Evolutionary conservation across 257 asterid species (phyloP), one percentile per base, ranked within the genome.

Genomic region (Craterostigma plantagineum): DNA sequence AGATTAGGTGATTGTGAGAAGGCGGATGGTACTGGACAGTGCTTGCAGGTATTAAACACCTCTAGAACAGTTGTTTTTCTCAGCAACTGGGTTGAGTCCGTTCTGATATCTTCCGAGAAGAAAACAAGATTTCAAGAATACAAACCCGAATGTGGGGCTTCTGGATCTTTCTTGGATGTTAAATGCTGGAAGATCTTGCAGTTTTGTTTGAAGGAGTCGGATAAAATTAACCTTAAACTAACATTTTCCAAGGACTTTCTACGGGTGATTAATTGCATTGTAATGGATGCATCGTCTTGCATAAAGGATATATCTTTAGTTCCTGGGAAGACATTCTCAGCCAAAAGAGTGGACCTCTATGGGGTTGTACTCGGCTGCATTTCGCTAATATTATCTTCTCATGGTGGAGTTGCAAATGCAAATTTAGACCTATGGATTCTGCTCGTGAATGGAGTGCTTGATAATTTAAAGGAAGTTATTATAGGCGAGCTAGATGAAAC

Each of bases 131-230:
- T 14, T 2, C 55, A 52, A 52, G 72, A 59, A 56, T 56, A 45
- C 35, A 59, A 52, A 33, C 36, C 35, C 27, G 60, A 55, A 51
- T 43, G 35, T 50, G 70, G 52, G 59, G 59, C 61, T 49, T 34
- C 65, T 42, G 78, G 63, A 27, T 62, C 68, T 7, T 58, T 67
- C 55, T 69, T 69, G 65, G 91, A 86, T 61, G 42, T 45, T 41
- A 82, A 75, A 49, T 79, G 82, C 61, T 87, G 95, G 97, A 59
- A 56, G 45, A 58, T 87, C 55, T 60, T 82, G 30, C 76, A 55
- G 35, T 87, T 79, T 72, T 76, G 92, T 67, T 55, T 87, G 75
- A 76, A 76, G 72, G 85, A 79, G 61, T 72, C 82, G 15, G 60
- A 63, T 39, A 66, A 70, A n/a, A 66, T 60, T 14, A 58, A 61